A percentile compares a stretch with the other conserved stretches of the same genome.
phyloP scores from a whole-genome alignment of 2,329 filamentous ascomycete species.

The Paracoccidioides lutzii region DNA sequence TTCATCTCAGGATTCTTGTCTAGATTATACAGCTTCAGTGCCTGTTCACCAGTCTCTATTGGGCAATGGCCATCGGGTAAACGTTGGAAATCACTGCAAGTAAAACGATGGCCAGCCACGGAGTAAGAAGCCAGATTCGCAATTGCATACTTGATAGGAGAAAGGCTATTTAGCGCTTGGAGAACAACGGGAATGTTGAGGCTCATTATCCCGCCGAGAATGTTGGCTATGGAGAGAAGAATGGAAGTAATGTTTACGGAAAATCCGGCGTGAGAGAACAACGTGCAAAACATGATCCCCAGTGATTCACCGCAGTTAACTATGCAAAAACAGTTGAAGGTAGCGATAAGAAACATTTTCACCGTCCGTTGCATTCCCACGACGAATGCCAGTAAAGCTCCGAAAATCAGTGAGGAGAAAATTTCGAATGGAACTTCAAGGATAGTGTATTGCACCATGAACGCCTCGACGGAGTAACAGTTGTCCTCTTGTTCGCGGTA shows the following conservation, averaged over 20 bases:
- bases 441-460: conserved; percentile 56
- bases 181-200: conserved; percentile 56
- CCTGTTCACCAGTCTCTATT: conserved; percentile 53
- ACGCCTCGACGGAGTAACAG: conserved; percentile 58
- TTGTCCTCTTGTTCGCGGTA: conserved; percentile 64
- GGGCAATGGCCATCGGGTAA: conserved; percentile 50
- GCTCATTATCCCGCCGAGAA: conserved; percentile 59
- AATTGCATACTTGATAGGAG: conserved; percentile 57
- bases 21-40: conserved; percentile 54
- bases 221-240: conserved; percentile 55
- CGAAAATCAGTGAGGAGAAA: conserved; percentile 51
- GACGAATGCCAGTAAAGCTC: conserved; percentile 50
- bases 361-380: conserved; percentile 51
- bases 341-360: conserved; percentile 53
- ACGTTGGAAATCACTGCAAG: conserved; percentile 48
- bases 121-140: conserved; percentile 56
- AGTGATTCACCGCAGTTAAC: conserved; percentile 62
- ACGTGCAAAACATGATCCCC: conserved; percentile 68
- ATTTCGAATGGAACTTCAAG: conserved; percentile 63
- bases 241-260: conserved; percentile 60
- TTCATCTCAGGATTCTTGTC: conserved; percentile 50
- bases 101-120: conserved; percentile 48
- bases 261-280: conserved; percentile 63
- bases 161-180: conserved; percentile 55
- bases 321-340: conserved; percentile 59